These are phyloP conservation scores for Thelephora ganbajun DNA, from an alignment of 768 basidiomycete genomes.

Conservation along the genomic window DNA sequence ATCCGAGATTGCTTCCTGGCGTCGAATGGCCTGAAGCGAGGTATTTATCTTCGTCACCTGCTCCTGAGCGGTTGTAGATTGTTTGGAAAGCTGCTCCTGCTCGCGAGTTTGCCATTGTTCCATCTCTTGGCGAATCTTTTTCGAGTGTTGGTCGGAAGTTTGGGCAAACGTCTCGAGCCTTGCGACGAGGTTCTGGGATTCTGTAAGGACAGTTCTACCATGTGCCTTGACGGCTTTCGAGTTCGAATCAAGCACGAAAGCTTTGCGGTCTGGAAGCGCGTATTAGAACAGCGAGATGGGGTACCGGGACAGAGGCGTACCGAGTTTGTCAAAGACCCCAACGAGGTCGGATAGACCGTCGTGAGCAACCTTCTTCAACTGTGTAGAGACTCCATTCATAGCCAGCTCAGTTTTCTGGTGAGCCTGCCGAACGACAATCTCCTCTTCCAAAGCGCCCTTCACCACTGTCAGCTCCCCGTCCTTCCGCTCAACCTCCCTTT, in stretches of 20 bases:
- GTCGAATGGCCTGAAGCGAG: constrained; percentile 36
- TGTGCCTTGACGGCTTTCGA: constrained; percentile 48
- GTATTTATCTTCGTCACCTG: constrained; percentile 42
- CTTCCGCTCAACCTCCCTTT: constrained; percentile 36
- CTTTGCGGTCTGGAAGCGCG: constrained; percentile 51
- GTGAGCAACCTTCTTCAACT: constrained; percentile 48
- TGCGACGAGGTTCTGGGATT: constrained; percentile 37
- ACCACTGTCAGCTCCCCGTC: constrained; percentile 43
- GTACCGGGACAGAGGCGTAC: constrained; percentile 24
- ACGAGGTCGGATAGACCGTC: constrained; percentile 59
- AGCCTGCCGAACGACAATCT: constrained; percentile 62
- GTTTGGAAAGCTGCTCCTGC: constrained; percentile 33
- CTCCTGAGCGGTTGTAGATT: constrained; percentile 40
- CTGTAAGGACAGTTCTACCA: constrained; percentile 40
- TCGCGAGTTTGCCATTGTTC: constrained; percentile 44
- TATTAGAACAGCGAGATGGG: constrained; percentile 3
- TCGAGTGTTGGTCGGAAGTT: constrained; percentile 36
- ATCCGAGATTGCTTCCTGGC: constrained; percentile 39
- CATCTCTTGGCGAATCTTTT: constrained; percentile 40
- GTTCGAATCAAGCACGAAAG: constrained; percentile 48
- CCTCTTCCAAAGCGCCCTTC: constrained; percentile 61
- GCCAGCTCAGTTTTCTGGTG: constrained; percentile 60
- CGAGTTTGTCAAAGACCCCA: constrained; percentile 71
- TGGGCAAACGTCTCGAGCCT: constrained; percentile 52
- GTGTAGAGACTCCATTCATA: constrained; percentile 60